Percentiles rank a stretch among this genome's conserved stretches.
Conservation (phyloP, 108 stramenopile species). For the Nitzschia putrida region DNA sequence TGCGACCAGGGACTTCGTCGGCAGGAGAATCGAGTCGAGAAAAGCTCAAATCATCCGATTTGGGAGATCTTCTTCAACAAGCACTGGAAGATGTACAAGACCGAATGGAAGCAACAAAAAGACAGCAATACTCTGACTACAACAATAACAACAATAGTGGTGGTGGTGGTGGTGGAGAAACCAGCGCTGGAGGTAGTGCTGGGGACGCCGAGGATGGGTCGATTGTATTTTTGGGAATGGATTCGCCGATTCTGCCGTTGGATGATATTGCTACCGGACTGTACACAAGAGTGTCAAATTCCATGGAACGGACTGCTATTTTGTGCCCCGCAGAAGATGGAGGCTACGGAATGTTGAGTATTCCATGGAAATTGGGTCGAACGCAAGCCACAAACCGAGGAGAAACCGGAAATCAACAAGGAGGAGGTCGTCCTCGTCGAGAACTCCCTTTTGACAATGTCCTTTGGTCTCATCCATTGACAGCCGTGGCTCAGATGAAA, state of each 20-base stretch:
- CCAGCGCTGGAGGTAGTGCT: slow-evolving; percentile 1
- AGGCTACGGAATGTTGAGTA: slow-evolving; percentile 82
- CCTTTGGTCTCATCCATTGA: slow-evolving; percentile 73
- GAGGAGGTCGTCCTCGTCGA: no score
- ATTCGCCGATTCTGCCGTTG: slow-evolving; percentile 74
- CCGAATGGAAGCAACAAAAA: slow-evolving; percentile 3
- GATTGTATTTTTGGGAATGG: slow-evolving; percentile 86
- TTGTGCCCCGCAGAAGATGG: slow-evolving; percentile 84
- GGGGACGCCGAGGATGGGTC: slow-evolving; percentile 16
- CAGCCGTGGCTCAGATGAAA: slow-evolving; percentile 80
- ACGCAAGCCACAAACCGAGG: slow-evolving; percentile 5
- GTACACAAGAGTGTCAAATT: neutral
- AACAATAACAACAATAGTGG: neutral
- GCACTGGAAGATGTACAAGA: slow-evolving; percentile 53
- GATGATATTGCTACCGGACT: slow-evolving; percentile 70
- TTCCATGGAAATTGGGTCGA: slow-evolving; percentile 56
- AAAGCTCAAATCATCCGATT: slow-evolving; percentile 52
- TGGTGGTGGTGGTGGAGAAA: neutral
- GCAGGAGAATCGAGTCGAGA: neutral
- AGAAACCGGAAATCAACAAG: no score
- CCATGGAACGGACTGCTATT: slow-evolving; percentile 38
- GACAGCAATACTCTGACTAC: neutral
- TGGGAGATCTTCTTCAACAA: slow-evolving; percentile 67
- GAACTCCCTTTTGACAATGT: slow-evolving; percentile 50
- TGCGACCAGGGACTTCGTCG: slow-evolving; percentile 9